A percentile compares a stretch with the other conserved stretches of the same genome.
phyloP scores from a whole-genome alignment of 202 grass and related monocot genomes.

The Schoenoplectus tabernaemontani region DNA sequence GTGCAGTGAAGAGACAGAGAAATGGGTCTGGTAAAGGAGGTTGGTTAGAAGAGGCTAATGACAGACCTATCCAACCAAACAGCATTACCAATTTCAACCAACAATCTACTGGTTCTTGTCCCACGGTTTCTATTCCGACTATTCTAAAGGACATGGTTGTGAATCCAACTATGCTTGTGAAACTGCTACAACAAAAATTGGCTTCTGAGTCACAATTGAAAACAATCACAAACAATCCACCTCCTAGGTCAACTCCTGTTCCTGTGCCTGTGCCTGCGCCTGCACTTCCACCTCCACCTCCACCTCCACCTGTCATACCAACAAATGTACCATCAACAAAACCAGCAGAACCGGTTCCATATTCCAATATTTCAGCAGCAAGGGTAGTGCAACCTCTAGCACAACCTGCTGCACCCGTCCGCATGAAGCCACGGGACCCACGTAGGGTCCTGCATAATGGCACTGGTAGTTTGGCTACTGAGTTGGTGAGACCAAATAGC shows the following conservation, averaged over 20 bases:
- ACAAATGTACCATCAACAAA: slow-evolving; percentile 32
- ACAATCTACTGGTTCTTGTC: slow-evolving; percentile 17
- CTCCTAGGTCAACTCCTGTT: slow-evolving; percentile 25
- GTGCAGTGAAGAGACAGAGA: slow-evolving; percentile 44
- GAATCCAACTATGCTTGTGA: slow-evolving; percentile 68
- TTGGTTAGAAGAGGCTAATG: slow-evolving; percentile 42
- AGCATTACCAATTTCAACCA: slow-evolving; percentile 22
- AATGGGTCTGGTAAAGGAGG: slow-evolving; percentile 36
- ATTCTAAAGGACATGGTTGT: slow-evolving; percentile 68
- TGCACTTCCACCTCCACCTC: slow-evolving; percentile 2
- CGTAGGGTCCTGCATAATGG: slow-evolving; percentile 56
- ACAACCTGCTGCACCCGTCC: slow-evolving; percentile 31
- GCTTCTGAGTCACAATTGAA: slow-evolving; percentile 45
- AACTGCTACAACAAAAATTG: slow-evolving; percentile 70
- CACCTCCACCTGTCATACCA: slow-evolving; percentile 34
- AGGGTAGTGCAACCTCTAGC: neutral
- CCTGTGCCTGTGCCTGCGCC: neutral
- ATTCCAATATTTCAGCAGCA: neutral
- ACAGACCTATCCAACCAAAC: slow-evolving; percentile 19
- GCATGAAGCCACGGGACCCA: slow-evolving; percentile 95
- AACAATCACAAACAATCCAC: slow-evolving; percentile 7
- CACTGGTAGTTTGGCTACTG: slow-evolving; percentile 21
- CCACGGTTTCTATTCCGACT: slow-evolving; percentile 43
- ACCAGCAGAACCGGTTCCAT: slow-evolving; percentile 9
- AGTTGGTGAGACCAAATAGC: slow-evolving; percentile 47